A percentile compares a stretch with the other conserved stretches of the same genome.
Evolutionary conservation across 257 asterid species (phyloP).

Genomic region (Solanum arcanum): DNA sequence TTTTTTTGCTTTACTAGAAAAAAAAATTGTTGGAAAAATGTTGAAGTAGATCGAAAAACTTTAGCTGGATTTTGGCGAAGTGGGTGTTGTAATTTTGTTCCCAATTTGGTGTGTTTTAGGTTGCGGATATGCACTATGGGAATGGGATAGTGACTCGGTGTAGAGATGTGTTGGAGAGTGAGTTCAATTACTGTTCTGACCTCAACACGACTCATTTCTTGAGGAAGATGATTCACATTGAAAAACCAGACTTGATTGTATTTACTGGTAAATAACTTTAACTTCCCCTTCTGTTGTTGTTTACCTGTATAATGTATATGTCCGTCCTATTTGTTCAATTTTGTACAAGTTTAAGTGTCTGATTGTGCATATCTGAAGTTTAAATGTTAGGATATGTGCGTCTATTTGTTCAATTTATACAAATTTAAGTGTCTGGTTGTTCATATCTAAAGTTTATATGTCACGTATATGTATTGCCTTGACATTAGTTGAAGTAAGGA

Average conservation of each 20-base stretch:
- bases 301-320: no score
- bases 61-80: not conserved
- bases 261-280: constrained; percentile 56
- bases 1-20: not conserved
- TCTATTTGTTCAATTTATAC: no score
- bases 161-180: constrained; percentile 66
- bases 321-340: no score
- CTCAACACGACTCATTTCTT: constrained; percentile 70
- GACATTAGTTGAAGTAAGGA: not conserved
- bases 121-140: constrained; percentile 96
- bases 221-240: constrained; percentile 57
- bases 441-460: no score
- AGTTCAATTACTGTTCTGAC: constrained; percentile 62
- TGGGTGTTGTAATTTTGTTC: not conserved
- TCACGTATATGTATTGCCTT: not conserved
- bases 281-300: not conserved
- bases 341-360: no score
- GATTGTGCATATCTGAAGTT: no score
- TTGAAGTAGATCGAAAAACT: not conserved
- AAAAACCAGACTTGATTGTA: constrained; percentile 87
- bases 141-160: constrained; percentile 81
- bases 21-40: not conserved
- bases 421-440: no score
- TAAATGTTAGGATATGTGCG: no score
- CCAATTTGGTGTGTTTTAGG: constrained; percentile 27